Evolutionary conservation across 371 early-diverging fungal species (phyloP), one percentile per base, ranked within the genome.

Genomic region (Mucor mucedo): DNA sequence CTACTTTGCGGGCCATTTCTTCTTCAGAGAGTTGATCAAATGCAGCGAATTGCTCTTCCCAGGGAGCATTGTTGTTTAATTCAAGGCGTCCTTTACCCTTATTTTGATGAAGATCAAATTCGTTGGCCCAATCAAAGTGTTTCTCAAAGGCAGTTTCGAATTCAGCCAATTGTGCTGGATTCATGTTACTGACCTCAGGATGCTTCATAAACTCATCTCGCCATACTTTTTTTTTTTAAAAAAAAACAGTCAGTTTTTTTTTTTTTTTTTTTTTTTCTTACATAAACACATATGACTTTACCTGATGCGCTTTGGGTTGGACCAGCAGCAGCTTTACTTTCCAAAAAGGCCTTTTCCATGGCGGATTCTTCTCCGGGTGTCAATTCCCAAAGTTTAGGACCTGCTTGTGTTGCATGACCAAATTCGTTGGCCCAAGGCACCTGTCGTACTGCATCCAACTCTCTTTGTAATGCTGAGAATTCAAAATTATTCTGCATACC

Each of bases 11-110:
- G 5, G 80, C 80, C 52, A 79, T 78, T 41, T 82, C 83, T 39
- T 83, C 81, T 30, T 84, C 83, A 3, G 77, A 75, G 27, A 47
- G 65, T 2, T 79, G 47, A 55, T 82, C 81, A 50, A 80, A 77
- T 2, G 82, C 85, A 11, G 84, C 86, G 66, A 91, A 91, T 53
- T 93, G 88, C 21, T 89, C 88, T 55, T 90, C 90, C 70, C 70
- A 70, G 13, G 66, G 49, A 21, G 65, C 57, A 60, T 60, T 59
- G 55, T 70, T 70, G 29, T 74, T 64, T 35, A 73, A 38, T n/a
- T 83, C 79, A 14, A 77, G 75, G 47, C 69, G 68, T 11, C 75
- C 78, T 58, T 86, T 85, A 33, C 86, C 85, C 58, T 83, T 86
- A 35, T 73, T 80, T 28, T 63, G 57, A 14, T 77, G 75, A 53